Evolutionary conservation across 441 rosid species (phyloP), one percentile per base, ranked within the genome.

Genomic region (Dalechampia spathulata): DNA sequence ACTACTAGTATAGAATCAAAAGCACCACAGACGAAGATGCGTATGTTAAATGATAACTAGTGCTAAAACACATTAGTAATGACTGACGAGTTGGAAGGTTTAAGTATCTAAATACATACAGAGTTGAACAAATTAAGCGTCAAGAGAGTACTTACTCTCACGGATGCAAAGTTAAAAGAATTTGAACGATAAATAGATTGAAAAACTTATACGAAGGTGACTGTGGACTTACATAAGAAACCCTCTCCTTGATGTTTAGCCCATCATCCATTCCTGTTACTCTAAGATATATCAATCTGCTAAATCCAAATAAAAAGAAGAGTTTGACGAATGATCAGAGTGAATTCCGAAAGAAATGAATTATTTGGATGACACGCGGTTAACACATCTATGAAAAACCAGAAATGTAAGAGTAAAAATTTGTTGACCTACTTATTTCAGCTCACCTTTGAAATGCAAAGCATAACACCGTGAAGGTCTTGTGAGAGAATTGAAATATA

Each of bases 221-320:
- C 16, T 40, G 59, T 49, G 41, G 12, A 77, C 94, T 74, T 74
- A 93, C 99, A 69, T 75, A 87, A 63, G 73, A 81, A 67, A 87
- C 65, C 65, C 97, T 87, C 79, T 93, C 99, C 78, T 85, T 89
- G 78, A 83, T 75, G 72, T 65, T 82, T 66, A 93, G 65, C 54
- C 92, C 95, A 53, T 87, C 86, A 59, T 87, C 88, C 99, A 93
- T 93, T 70, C 97, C 99, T 49, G 89, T 83, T 55, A 93, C 99
- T 75, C 81, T 84, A 43, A 92, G 92, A 72, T 86, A 89, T 64
- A 83, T 78, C 78, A 92, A 72, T 70, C 99, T 89, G 64, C 64
- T 72, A 51, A 66, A 65, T 5, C 62, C 53, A 68, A 60, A 52
- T 20, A 26, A 30, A 8, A 62, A 57, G 37, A 39, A 48, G 11